Evolutionary conservation across 495 filamentous ascomycete species (phyloP).

Genomic region (Extremus antarcticus): DNA sequence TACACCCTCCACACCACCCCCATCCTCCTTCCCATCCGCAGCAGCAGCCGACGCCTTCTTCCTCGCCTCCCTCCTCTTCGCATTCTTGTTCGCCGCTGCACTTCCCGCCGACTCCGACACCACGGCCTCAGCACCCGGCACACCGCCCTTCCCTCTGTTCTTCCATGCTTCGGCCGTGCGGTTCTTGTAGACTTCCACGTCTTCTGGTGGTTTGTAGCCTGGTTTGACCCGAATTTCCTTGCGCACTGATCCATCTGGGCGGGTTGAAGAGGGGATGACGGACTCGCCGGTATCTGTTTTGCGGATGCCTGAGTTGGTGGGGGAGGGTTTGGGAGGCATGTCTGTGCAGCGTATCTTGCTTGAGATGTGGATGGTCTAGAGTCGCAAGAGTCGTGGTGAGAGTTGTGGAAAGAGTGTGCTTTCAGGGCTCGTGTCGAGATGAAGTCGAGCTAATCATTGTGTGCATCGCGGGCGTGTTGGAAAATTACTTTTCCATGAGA

Average conservation of each 20-base stretch:
- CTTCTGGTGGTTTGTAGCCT: slow-evolving; percentile 89
- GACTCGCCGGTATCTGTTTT: slow-evolving; percentile 62
- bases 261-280: slow-evolving; percentile 74
- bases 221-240: slow-evolving; percentile 89
- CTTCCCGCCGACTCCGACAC: slow-evolving; percentile 35
- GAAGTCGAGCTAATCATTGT: background rate
- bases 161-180: slow-evolving; percentile 78
- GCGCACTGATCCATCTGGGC: slow-evolving; percentile 77
- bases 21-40: slow-evolving; percentile 28
- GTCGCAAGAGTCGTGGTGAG: too few species aligned
- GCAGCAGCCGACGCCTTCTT: slow-evolving; percentile 64
- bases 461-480: background rate
- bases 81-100: slow-evolving; percentile 67
- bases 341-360: too few species aligned
- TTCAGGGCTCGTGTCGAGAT: too few species aligned
- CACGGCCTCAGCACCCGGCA: slow-evolving; percentile 67
- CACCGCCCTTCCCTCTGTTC: slow-evolving; percentile 61
- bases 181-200: slow-evolving; percentile 94
- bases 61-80: slow-evolving; percentile 81
- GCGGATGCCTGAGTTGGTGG: slow-evolving; percentile 61
- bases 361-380: too few species aligned
- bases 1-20: slow-evolving; percentile 7
- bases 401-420: too few species aligned
- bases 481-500: background rate
- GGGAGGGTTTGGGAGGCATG: slow-evolving; percentile 7